A percentile compares a stretch with the other conserved stretches of the same genome.
These are phyloP conservation scores for Paecilomyces niveus DNA, from an alignment of 2,329 filamentous ascomycete genomes.

Conservation along the genomic window DNA sequence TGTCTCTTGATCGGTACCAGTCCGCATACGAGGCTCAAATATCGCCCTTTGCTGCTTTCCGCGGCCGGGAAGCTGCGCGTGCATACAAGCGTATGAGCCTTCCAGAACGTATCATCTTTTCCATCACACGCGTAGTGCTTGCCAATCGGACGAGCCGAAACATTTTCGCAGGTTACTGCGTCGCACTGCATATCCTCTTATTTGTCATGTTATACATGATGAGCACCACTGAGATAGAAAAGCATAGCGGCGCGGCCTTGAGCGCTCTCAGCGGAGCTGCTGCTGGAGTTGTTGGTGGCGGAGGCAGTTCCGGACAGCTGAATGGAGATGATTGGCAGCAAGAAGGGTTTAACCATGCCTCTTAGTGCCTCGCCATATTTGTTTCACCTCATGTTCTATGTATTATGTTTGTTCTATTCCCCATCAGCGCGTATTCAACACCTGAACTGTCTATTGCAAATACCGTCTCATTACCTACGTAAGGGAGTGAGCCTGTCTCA, in stretches of 20 bases:
- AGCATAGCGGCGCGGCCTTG: slow-evolving; percentile 52
- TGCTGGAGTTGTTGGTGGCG: slow-evolving; percentile 26
- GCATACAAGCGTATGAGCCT: slow-evolving; percentile 91
- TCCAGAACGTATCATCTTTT: slow-evolving; percentile 83
- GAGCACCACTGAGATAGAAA: slow-evolving; percentile 60
- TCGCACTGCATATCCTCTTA: slow-evolving; percentile 79
- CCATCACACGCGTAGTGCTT: slow-evolving; percentile 81
- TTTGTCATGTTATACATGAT: slow-evolving; percentile 84
- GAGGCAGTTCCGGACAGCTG: slow-evolving; percentile 23
- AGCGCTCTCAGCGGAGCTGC: slow-evolving; percentile 41
- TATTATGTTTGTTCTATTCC: background rate
- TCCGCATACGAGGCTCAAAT: slow-evolving; percentile 93
- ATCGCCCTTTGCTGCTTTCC: slow-evolving; percentile 90
- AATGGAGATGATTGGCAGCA: slow-evolving; percentile 56
- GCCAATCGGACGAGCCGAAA: slow-evolving; percentile 87
- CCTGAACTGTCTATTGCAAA: background rate
- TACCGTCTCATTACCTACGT: background rate
- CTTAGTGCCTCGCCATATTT: background rate
- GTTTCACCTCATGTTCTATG: background rate
- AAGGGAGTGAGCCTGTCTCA: background rate
- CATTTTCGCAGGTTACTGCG: slow-evolving; percentile 84
- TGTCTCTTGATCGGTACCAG: slow-evolving; percentile 75
- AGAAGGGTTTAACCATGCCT: slow-evolving; percentile 46
- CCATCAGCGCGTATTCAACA: background rate
- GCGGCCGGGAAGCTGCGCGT: slow-evolving; percentile 83